Conservation (phyloP, 805 yeast species). For the Lachancea meyersii region DNA sequence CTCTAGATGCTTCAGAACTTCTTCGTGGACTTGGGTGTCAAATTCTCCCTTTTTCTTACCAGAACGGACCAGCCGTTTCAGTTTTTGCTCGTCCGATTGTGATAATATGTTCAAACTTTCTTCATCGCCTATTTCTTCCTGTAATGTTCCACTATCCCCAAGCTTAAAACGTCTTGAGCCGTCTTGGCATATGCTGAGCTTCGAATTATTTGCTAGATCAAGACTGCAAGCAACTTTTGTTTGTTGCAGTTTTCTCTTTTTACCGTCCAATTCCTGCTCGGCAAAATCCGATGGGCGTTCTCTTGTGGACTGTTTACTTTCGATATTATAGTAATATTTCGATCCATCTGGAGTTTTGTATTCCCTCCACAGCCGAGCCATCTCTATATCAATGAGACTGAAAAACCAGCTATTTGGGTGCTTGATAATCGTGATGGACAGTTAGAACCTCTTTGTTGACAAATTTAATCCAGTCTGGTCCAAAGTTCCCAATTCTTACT, state of each 20-base stretch:
- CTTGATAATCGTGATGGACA: too few species aligned
- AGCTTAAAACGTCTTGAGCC: conserved; percentile 42
- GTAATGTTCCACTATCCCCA: conserved; percentile 22
- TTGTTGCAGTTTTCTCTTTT: conserved; percentile 8
- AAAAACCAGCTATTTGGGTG: too few species aligned
- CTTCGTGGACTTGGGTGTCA: conserved; percentile 3
- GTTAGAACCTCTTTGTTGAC: background rate
- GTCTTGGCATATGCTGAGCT: conserved; percentile 35
- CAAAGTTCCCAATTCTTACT: background rate
- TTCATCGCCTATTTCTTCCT: conserved; percentile 35
- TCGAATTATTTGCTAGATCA: conserved; percentile 34
- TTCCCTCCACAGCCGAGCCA: conserved; percentile 34
- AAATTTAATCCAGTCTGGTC: background rate
- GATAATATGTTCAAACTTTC: conserved; percentile 25
- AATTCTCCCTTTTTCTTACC: conserved; percentile 20
- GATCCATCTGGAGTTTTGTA: conserved; percentile 36
- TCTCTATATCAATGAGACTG: background rate
- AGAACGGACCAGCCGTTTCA: conserved; percentile 20
- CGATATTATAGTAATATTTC: conserved; percentile 35
- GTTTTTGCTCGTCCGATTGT: conserved; percentile 25
- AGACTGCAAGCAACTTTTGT: conserved; percentile 16
- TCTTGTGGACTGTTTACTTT: conserved; percentile 37
- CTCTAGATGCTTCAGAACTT: conserved; percentile 4
- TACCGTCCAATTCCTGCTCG: background rate
- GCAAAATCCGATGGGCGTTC: conserved; percentile 26